Base-by-base conservation (phyloP, 305 asterid genomes). In the Rubia peregrina region DNA sequence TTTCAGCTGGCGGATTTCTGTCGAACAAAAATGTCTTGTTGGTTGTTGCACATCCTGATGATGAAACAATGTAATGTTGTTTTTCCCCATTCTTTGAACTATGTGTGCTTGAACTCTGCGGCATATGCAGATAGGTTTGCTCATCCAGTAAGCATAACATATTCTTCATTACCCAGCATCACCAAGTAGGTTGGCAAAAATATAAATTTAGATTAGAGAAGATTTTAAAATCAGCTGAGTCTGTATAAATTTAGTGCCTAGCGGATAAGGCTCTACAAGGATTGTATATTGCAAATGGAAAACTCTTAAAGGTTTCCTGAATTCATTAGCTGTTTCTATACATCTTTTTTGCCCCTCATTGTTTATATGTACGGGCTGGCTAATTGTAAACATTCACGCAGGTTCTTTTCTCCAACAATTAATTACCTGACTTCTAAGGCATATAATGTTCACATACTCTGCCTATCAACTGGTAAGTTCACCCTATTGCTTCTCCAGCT, bases 31-130 rank as follows among this genome's bases (percentile, higher is more conserved):
- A 88, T 77, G 88, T 82, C 48, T 81, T 93, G 85, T 74, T 90
- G 82, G 91, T 90, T 73, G 85, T 85, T 76, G 97, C 98, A 40
- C 98, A 93, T 81, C 96, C 97, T 41, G 98, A 93, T 74, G 97
- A 92, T 61, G 97, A 89, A 83, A 85, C 98, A 62, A 92, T 92
- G 97, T 90, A 85, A 83, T 84, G 77, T 72, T 73, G 66, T 70
- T 16, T 56, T 0, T 68, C 76, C 75, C 61, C 22, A 17, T 49
- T 53, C 44, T 67, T 56, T 51, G 57, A 51, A 61, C 61, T 57
- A 55, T n/a, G 19, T 75, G 70, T 69, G 49, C 19, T 21, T 49
- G 49, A 70, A 43, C 26, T 40, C 36, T 71, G 66, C 68, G 13
- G 65, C 43, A 13, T n/a, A 43, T 24, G 24, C 26, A 57, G 61